These are phyloP conservation scores for Solanum appendiculatum DNA, from an alignment of 257 asterid genomes.

Conservation along the genomic window DNA sequence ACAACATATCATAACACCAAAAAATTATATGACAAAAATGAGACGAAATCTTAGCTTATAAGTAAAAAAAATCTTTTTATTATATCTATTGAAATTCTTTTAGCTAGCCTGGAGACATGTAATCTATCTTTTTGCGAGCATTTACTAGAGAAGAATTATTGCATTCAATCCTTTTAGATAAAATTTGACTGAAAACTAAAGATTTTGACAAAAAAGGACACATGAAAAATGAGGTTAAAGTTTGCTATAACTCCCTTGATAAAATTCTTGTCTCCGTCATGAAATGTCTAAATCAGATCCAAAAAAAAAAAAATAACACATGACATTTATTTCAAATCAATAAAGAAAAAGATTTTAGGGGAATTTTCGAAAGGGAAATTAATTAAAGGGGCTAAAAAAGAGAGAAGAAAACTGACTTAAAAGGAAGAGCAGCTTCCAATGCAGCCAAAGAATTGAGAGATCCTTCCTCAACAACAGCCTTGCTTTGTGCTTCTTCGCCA, in stretches of 20 bases:
- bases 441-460: not conserved
- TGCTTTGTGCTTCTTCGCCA: not conserved
- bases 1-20: not conserved
- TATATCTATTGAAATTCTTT: not conserved
- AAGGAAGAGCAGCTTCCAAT: not conserved
- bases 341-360: not conserved
- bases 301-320: not conserved
- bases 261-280: not conserved
- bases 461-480: not conserved
- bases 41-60: not conserved
- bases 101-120: not conserved
- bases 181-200: not conserved
- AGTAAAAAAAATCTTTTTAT: not conserved
- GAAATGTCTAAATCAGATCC: not conserved
- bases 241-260: not conserved
- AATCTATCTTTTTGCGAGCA: not conserved
- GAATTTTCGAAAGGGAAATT: not conserved
- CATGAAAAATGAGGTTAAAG: not conserved
- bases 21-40: too few species aligned
- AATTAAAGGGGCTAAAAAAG: not conserved
- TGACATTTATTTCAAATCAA: not conserved
- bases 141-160: not conserved
- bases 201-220: not conserved
- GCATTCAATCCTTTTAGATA: not conserved
- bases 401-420: not conserved